Evolutionary conservation across 2,329 filamentous ascomycete genomes (phyloP).

Genomic region (Chaetomium sp.): DNA sequence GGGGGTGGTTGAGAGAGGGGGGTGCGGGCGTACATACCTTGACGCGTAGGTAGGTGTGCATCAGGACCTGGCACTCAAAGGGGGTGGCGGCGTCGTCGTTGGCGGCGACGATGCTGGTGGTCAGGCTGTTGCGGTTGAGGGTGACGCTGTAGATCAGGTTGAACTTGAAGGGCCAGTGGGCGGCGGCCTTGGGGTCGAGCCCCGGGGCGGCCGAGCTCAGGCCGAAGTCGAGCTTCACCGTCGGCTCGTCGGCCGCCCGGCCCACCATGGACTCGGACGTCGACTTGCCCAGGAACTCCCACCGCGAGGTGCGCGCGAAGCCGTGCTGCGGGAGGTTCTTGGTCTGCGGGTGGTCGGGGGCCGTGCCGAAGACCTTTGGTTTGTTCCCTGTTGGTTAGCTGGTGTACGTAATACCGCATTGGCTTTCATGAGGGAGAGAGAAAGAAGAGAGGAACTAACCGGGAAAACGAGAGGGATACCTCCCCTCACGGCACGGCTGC

Average conservation of each 20-base stretch:
- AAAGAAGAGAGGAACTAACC: conserved; percentile 48
- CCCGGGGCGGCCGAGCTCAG: conserved; percentile 66
- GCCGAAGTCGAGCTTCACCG: conserved; percentile 94
- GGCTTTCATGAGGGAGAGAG: not conserved
- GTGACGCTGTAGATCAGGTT: conserved; percentile 92
- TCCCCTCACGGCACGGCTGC: conserved; percentile 84
- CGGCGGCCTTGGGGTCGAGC: conserved; percentile 67
- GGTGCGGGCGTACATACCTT: conserved; percentile 60
- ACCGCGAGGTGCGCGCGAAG: conserved; percentile 84
- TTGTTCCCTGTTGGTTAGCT: not conserved
- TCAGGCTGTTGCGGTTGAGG: conserved; percentile 71
- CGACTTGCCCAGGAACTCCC: conserved; percentile 93
- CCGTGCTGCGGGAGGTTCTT: conserved; percentile 86
- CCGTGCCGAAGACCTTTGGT: conserved; percentile 78
- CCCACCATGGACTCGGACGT: conserved; percentile 61
- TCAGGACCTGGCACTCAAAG: conserved; percentile 88
- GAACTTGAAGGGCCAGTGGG: conserved; percentile 84
- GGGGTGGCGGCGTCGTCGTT: conserved; percentile 77
- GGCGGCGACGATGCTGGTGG: conserved; percentile 81
- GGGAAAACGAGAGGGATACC: conserved; percentile 93
- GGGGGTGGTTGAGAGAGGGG: no score
- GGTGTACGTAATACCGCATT: not conserved
- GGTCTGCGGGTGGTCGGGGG: conserved; percentile 71
- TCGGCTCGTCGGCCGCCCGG: conserved; percentile 57
- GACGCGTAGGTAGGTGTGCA: conserved; percentile 88